phyloP scores from a whole-genome alignment of 352 stramenopile species.

The Globisporangium solare region DNA sequence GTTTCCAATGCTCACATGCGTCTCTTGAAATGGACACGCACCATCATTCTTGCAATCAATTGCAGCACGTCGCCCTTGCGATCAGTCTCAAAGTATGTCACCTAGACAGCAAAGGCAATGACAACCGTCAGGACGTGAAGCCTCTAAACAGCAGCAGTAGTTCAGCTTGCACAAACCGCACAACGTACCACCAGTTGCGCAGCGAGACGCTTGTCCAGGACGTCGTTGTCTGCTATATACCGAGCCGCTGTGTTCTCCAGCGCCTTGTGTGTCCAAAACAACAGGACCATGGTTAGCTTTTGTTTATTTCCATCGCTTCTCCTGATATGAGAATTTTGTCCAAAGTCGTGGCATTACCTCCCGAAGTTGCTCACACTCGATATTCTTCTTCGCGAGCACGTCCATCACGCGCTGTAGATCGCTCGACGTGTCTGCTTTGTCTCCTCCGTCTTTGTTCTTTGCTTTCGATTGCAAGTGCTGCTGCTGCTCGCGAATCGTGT shows the following conservation, averaged over 20 bases:
- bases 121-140: no score
- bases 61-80: constrained; percentile 70
- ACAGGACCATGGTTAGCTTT: background rate
- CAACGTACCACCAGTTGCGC: constrained; percentile 57
- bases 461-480: background rate
- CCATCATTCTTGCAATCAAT: constrained; percentile 74
- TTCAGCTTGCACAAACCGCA: background rate
- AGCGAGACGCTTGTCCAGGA: constrained; percentile 66
- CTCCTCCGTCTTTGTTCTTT: background rate
- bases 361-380: constrained; percentile 64
- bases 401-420: constrained; percentile 53
- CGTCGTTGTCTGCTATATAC: constrained; percentile 49
- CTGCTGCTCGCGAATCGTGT: constrained; percentile 15
- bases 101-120: constrained; percentile 19
- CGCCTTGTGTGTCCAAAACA: constrained; percentile 20
- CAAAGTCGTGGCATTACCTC: constrained; percentile 27
- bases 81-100: constrained; percentile 65
- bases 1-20: no score
- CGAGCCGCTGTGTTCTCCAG: constrained; percentile 53
- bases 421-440: constrained; percentile 15
- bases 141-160: no score
- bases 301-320: no score
- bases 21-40: constrained; percentile 9
- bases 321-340: no score
- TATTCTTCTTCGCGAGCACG: constrained; percentile 51